Conservation (phyloP, 495 filamentous ascomycete genomes). For the Lophiotrema nucula region DNA sequence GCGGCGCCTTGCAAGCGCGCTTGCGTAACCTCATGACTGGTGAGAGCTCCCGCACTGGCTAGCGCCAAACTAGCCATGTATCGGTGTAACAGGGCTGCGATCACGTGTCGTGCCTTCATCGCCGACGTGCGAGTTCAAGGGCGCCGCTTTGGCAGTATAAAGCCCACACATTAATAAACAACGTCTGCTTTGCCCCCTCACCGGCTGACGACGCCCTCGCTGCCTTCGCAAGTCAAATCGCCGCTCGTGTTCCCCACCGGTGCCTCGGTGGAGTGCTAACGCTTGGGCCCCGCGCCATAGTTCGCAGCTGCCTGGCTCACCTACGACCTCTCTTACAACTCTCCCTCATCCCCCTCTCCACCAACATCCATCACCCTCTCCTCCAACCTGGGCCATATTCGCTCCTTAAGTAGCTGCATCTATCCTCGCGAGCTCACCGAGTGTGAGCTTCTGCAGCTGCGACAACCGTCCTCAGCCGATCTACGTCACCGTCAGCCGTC, state of each 20-base stretch:
- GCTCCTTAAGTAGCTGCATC: constrained; percentile 3
- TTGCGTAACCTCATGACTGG: too few species aligned
- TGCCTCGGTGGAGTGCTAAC: background rate
- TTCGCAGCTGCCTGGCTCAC: constrained; percentile 9
- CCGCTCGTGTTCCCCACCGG: background rate
- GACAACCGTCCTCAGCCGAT: background rate
- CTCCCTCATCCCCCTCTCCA: constrained; percentile 9
- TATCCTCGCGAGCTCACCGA: constrained; percentile 1
- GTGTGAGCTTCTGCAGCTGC: constrained; percentile 8
- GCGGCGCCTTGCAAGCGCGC: too few species aligned
- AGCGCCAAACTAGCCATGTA: too few species aligned
- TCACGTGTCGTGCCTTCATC: too few species aligned
- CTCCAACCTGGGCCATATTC: background rate
- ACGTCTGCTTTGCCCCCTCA: too few species aligned
- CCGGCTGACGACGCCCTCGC: constrained; percentile 13
- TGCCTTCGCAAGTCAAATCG: constrained; percentile 5
- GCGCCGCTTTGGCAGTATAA: too few species aligned
- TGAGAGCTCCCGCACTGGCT: too few species aligned
- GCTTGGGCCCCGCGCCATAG: background rate
- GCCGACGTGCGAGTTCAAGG: too few species aligned
- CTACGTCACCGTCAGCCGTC: constrained; percentile 26
- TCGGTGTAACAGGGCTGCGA: too few species aligned
- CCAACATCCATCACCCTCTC: constrained; percentile 16
- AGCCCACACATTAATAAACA: too few species aligned
- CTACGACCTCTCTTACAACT: background rate